Percentiles rank a stretch among this genome's conserved stretches.
These are phyloP conservation scores for Neofusicoccum umdonicola DNA, from an alignment of 2,329 filamentous ascomycete species.

Conservation along the genomic window DNA sequence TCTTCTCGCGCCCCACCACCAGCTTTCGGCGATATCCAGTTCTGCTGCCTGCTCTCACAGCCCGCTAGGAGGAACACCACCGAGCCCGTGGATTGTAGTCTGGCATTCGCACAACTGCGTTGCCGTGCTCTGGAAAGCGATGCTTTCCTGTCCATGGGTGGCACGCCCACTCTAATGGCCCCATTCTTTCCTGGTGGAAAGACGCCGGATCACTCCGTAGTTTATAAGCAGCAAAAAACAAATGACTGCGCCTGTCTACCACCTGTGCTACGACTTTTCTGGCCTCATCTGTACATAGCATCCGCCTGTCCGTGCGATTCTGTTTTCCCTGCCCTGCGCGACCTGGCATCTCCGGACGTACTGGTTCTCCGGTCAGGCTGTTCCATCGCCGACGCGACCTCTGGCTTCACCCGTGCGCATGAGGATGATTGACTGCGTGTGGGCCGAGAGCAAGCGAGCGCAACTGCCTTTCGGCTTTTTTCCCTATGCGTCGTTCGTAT, in stretches of 20 bases:
- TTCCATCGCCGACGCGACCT: background rate
- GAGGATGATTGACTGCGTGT: background rate
- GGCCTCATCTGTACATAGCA: conserved; percentile 6
- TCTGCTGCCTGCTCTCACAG: conserved; percentile 5
- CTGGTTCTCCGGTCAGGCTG: background rate
- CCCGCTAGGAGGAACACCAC: conserved; percentile 2
- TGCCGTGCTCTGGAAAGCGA: conserved; percentile 7
- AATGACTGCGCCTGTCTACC: conserved; percentile 5
- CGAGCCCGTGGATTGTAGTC: conserved; percentile 9
- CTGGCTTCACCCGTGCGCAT: background rate
- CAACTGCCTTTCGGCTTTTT: conserved; percentile 4
- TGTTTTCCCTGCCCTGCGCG: background rate
- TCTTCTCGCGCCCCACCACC: conserved; percentile 2
- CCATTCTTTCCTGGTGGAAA: conserved; percentile 10
- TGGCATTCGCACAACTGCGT: conserved; percentile 15
- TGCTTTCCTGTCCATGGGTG: conserved; percentile 14
- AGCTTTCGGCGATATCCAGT: conserved; percentile 10
- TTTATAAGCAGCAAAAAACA: conserved; percentile 12
- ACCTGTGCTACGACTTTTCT: conserved; percentile 1
- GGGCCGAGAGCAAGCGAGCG: background rate
- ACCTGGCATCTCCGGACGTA: background rate
- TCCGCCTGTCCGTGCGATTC: background rate
- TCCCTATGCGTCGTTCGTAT: conserved; percentile 3
- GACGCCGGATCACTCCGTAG: conserved; percentile 10
- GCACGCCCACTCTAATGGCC: background rate